Evolutionary conservation across 2,329 filamentous ascomycete species (phyloP).

Genomic region (Penicillium sp.): DNA sequence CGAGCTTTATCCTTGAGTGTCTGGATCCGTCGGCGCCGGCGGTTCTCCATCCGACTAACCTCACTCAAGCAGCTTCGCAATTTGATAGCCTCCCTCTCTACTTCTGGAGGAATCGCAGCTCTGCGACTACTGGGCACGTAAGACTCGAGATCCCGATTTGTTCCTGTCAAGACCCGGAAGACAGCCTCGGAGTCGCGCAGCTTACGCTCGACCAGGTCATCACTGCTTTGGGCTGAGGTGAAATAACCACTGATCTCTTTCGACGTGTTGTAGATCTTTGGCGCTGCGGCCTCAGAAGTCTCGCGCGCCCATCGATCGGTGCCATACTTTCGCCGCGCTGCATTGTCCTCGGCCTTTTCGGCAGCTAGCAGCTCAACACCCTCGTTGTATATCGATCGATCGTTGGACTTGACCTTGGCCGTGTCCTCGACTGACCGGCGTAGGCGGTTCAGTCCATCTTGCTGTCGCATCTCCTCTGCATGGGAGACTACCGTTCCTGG

Average conservation of each 20-base stretch:
- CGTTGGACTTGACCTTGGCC: slow-evolving; percentile 82
- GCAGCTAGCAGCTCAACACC: slow-evolving; percentile 77
- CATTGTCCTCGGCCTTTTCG: slow-evolving; percentile 83
- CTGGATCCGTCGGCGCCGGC: slow-evolving; percentile 79
- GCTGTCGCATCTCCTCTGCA: slow-evolving; percentile 90
- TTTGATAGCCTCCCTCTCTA: slow-evolving; percentile 78
- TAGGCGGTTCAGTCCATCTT: slow-evolving; percentile 79
- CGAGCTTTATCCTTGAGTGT: slow-evolving; percentile 78
- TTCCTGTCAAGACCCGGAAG: slow-evolving; percentile 76
- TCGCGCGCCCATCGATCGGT: slow-evolving; percentile 83
- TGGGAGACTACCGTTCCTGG: slow-evolving; percentile 86
- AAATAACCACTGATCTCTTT: slow-evolving; percentile 88
- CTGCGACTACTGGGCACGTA: slow-evolving; percentile 86
- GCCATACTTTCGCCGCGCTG: slow-evolving; percentile 76
- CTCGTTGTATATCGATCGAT: slow-evolving; percentile 80
- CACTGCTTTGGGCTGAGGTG: slow-evolving; percentile 70
- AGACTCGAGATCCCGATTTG: slow-evolving; percentile 80
- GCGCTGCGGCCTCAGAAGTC: slow-evolving; percentile 71
- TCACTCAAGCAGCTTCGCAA: slow-evolving; percentile 85
- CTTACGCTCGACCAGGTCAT: slow-evolving; percentile 76
- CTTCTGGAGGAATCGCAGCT: slow-evolving; percentile 76
- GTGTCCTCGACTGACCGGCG: slow-evolving; percentile 85
- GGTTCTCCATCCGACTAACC: slow-evolving; percentile 79
- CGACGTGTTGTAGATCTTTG: slow-evolving; percentile 75
- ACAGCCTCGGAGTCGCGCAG: slow-evolving; percentile 76